These are phyloP conservation scores for Takakia lepidozioides DNA, from an alignment of 225 moss, liverwort and hornwort genomes.

Conservation along the genomic window DNA sequence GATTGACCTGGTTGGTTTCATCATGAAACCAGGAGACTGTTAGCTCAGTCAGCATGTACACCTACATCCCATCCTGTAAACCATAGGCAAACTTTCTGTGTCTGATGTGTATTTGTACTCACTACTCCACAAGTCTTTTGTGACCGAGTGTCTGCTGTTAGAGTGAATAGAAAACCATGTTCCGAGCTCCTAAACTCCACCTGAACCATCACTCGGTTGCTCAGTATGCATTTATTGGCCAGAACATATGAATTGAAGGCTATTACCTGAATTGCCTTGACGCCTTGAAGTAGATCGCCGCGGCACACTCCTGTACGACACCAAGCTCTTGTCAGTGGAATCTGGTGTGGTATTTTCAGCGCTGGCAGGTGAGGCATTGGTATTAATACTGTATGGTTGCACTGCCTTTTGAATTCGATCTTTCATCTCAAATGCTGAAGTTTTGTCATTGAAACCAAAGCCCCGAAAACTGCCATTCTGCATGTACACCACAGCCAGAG, in stretches of 20 bases:
- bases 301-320: slow-evolving; percentile 59
- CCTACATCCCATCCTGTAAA: too few species aligned
- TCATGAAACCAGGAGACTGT: too few species aligned
- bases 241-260: too few species aligned
- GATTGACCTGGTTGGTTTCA: slow-evolving; percentile 36
- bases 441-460: slow-evolving; percentile 45
- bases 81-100: too few species aligned
- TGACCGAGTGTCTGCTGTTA: too few species aligned
- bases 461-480: slow-evolving; percentile 63
- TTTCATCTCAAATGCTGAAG: slow-evolving; percentile 54
- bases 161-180: too few species aligned
- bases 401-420: slow-evolving; percentile 49
- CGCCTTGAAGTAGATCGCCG: slow-evolving; percentile 40
- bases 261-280: slow-evolving; percentile 35
- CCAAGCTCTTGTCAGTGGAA: slow-evolving; percentile 22
- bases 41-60: too few species aligned
- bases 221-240: too few species aligned
- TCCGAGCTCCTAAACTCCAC: too few species aligned
- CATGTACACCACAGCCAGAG: slow-evolving; percentile 2
- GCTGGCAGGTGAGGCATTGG: slow-evolving; percentile 22
- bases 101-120: too few species aligned
- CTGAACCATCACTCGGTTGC: too few species aligned
- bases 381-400: slow-evolving; percentile 43
- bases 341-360: slow-evolving; percentile 23
- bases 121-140: not conserved